Conservation (phyloP, 2,329 filamentous ascomycete species). For the Colletotrichum sidae region DNA sequence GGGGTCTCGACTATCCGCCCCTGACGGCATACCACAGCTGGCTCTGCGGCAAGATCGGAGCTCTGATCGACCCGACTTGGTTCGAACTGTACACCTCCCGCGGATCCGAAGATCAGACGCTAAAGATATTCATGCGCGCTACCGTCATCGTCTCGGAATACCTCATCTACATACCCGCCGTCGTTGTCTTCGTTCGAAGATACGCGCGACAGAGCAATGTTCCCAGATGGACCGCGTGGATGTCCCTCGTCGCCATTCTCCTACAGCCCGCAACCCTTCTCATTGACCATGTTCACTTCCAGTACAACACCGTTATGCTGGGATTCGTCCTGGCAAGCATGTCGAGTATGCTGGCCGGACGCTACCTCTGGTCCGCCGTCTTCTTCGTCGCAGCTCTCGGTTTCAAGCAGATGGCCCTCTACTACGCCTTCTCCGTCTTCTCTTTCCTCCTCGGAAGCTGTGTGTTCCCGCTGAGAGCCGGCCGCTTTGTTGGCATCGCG, state of each 20-base stretch:
- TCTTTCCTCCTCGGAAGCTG: conserved; percentile 91
- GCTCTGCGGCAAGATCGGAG: conserved; percentile 89
- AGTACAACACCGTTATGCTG: conserved; percentile 99
- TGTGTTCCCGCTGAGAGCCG: conserved; percentile 77
- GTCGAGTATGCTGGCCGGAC: conserved; percentile 87
- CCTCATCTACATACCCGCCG: conserved; percentile 86
- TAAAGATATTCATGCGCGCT: conserved; percentile 97
- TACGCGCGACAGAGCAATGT: conserved; percentile 82
- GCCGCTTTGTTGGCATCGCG: conserved; percentile 80
- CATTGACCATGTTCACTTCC: conserved; percentile 95
- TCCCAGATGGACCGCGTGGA: conserved; percentile 82
- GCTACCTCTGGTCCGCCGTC: conserved; percentile 87
- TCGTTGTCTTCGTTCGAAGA: conserved; percentile 85
- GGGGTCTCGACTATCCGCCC: conserved; percentile 97
- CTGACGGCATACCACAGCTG: conserved; percentile 99
- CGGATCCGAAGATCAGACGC: conserved; percentile 78
- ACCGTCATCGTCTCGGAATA: conserved; percentile 94
- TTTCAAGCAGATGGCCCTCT: conserved; percentile 99
- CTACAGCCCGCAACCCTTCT: conserved; percentile 93
- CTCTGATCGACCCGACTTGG: conserved; percentile 83
- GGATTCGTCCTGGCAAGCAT: conserved; percentile 88
- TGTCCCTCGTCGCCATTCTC: conserved; percentile 89
- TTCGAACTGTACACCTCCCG: conserved; percentile 88
- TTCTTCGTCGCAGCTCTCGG: conserved; percentile 95
- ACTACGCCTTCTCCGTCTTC: conserved; percentile 94